phyloP scores from a whole-genome alignment of 2,329 filamentous ascomycete species.

The Dactylella cylindrospora region DNA sequence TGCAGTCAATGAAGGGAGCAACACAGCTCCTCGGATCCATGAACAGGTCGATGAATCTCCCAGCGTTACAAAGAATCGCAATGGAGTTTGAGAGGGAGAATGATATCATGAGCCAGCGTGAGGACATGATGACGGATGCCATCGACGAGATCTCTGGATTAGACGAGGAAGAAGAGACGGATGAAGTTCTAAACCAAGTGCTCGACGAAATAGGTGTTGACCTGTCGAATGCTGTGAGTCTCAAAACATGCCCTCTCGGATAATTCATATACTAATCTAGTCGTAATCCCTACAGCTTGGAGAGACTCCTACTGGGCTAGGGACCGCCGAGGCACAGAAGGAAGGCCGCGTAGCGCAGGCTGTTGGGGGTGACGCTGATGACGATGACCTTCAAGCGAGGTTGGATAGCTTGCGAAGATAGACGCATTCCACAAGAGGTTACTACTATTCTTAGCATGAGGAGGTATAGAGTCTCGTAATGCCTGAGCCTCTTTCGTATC shows the following conservation, averaged over 20 bases:
- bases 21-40: constrained; percentile 91
- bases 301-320: constrained; percentile 82
- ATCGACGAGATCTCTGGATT: constrained; percentile 95
- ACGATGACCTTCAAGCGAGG: constrained; percentile 90
- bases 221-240: constrained; percentile 78
- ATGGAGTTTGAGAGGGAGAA: constrained; percentile 99
- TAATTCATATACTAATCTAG: not conserved
- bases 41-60: constrained; percentile 97
- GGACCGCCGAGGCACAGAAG: constrained; percentile 65
- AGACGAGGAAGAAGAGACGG: constrained; percentile 84
- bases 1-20: constrained; percentile 99
- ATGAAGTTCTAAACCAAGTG: constrained; percentile 95
- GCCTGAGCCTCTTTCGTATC: no score
- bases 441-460: constrained; percentile 1
- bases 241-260: constrained; percentile 7
- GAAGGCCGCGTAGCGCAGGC: constrained; percentile 84
- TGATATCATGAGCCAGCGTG: constrained; percentile 97
- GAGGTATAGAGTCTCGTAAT: no score
- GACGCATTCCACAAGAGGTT: no score
- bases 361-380: constrained; percentile 68
- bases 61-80: constrained; percentile 89
- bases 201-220: constrained; percentile 96
- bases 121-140: constrained; percentile 99
- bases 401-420: constrained; percentile 74
- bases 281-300: constrained; percentile 66